Evolutionary conservation across 106 monocot genomes (phyloP), one percentile per base, ranked within the genome.

Genomic region (Dioscorea dumetorum): DNA sequence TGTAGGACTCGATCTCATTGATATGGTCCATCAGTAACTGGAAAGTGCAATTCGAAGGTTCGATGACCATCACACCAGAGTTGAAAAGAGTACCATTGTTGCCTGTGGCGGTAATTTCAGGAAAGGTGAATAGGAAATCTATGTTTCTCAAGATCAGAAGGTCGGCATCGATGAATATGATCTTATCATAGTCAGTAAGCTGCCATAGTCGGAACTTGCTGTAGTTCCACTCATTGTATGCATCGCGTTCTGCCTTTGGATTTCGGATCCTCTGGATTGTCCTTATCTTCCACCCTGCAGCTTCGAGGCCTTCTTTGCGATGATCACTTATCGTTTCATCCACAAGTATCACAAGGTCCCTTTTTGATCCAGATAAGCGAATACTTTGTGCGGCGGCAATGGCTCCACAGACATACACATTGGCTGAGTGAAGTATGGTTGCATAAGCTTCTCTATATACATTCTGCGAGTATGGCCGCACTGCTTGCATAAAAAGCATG

Each of bases 181-280:
- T 49, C 67, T 76, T 81, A 50, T 88, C 88, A 57, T 88, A 88
- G 24, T 88, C 84, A 0, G 88, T 84, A 3, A 88, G 84, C 65
- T 81, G 72, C 84, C 84, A 88, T 8, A 88, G 81, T 64, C 84
- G 67, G 73, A 88, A 88, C 67, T 88, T 88, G 81, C 88, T 88
- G 70, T 88, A 88, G 70, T 88, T 88, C 78, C 81, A 88, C 66
- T 88, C 84, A 23, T 84, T 84, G 67, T 84, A 84, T 8, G 83
- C 77, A 57, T 84, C 81, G 0, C 35, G 71, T 59, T 71, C 77
- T 15, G 88, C 83, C 22, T 78, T 79, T 16, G 88, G 88, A 33
- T 88, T 88, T 12, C 88, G 73, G 50, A 88, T 84, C 66, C 88
- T 70, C 12, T 75, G 73, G 14, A 88, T 84, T 4, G 77, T 73